A percentile compares a stretch with the other conserved stretches of the same genome.
Conservation (phyloP, 257 asterid species). For the Solanum stenotomum region DNA sequence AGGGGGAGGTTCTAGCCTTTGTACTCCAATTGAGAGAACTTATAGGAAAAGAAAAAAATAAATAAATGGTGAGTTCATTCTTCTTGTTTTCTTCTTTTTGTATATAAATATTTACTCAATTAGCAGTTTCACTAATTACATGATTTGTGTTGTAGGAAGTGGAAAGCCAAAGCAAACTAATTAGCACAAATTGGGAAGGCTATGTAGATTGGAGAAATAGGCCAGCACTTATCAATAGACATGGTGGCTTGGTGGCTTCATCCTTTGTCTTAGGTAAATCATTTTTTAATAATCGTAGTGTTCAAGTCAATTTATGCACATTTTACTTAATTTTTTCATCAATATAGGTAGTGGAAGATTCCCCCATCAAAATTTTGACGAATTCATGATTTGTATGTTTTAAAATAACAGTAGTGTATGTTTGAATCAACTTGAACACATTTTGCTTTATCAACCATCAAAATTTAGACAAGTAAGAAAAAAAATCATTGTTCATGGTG, state of each 20-base stretch:
- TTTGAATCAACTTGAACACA: background rate
- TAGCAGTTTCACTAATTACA: background rate
- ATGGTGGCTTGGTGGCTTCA: conserved; percentile 88
- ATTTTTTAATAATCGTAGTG: background rate
- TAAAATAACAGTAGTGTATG: background rate
- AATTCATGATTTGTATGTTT: background rate
- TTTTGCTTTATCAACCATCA: no score
- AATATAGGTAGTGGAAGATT: background rate
- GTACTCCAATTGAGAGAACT: background rate
- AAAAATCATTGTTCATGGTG: background rate
- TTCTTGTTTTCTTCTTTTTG: no score
- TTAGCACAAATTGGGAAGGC: conserved; percentile 50
- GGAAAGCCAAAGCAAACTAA: conserved; percentile 28
- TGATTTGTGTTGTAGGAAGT: conserved; percentile 36
- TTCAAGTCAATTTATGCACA: background rate
- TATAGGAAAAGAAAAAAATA: background rate
- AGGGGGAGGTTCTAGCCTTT: background rate
- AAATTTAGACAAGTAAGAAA: background rate
- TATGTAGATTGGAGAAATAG: conserved; percentile 76
- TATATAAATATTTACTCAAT: background rate
- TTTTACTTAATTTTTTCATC: background rate
- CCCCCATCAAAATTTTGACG: background rate
- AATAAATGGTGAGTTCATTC: conserved; percentile 16
- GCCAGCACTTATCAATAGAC: conserved; percentile 57
- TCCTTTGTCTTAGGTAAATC: conserved; percentile 68